These are phyloP conservation scores for Chalara sp. DNA, from an alignment of 2,329 filamentous ascomycete species.

Conservation along the genomic window DNA sequence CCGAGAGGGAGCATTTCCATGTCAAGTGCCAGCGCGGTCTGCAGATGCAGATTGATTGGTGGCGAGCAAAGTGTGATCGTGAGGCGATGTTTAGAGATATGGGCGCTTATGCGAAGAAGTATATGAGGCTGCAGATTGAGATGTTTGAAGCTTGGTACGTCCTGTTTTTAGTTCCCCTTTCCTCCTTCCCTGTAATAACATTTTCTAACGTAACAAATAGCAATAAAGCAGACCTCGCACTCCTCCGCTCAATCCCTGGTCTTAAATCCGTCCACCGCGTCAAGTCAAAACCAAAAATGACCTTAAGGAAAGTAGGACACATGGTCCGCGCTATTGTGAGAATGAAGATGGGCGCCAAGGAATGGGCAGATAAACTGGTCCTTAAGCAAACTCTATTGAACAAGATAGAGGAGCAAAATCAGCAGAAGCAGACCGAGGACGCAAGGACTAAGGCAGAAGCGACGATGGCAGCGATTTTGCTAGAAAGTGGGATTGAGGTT, in stretches of 20 bases:
- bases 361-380: constrained; percentile 44
- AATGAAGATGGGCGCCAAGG: constrained; percentile 40
- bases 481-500: too few species aligned
- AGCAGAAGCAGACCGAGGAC: constrained; percentile 1
- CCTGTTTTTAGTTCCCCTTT: background rate
- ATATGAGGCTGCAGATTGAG: constrained; percentile 71
- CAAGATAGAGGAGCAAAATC: constrained; percentile 20
- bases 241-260: constrained; percentile 72
- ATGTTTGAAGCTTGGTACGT: constrained; percentile 88
- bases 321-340: constrained; percentile 42
- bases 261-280: constrained; percentile 33
- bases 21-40: constrained; percentile 74
- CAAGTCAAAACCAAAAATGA: constrained; percentile 13
- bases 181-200: too few species aligned
- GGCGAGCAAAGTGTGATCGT: constrained; percentile 72
- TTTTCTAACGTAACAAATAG: constrained; percentile 42
- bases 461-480: too few species aligned
- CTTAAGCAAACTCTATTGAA: constrained; percentile 29
- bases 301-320: constrained; percentile 39
- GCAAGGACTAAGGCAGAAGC: background rate
- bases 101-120: constrained; percentile 80
- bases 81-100: constrained; percentile 76
- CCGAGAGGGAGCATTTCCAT: constrained; percentile 53
- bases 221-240: constrained; percentile 83
- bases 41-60: constrained; percentile 83